Evolutionary conservation across 352 stramenopile species (phyloP).

Genomic region (Peronospora belbahrii): DNA sequence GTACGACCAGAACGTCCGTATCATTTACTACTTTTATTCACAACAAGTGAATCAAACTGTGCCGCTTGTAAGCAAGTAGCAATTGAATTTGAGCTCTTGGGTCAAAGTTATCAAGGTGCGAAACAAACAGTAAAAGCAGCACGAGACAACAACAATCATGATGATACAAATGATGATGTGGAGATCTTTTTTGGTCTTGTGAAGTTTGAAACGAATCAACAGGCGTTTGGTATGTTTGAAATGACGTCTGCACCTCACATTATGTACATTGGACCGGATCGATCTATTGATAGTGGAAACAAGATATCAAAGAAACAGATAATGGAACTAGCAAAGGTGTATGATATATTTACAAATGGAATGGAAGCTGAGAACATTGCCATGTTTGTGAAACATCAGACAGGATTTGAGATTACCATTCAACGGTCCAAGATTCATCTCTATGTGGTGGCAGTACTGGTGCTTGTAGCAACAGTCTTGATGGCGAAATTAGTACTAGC

Average conservation of each 20-base stretch:
- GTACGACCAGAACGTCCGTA: constrained; percentile 67
- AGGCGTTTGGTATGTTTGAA: constrained; percentile 63
- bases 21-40: constrained; percentile 75
- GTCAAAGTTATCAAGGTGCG: constrained; percentile 50
- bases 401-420: constrained; percentile 68
- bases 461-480: constrained; percentile 31
- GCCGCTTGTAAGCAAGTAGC: constrained; percentile 63
- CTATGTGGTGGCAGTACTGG: constrained; percentile 34
- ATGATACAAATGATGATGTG: constrained; percentile 67
- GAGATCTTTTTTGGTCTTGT: constrained; percentile 73
- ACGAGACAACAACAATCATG: no score
- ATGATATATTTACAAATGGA: constrained; percentile 73
- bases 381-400: constrained; percentile 73
- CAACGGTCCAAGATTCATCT: constrained; percentile 64
- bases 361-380: constrained; percentile 63
- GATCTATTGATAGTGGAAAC: constrained; percentile 42
- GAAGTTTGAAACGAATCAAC: constrained; percentile 68
- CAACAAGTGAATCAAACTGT: constrained; percentile 70
- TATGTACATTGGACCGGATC: constrained; percentile 64
- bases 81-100: constrained; percentile 59
- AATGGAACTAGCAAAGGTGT: constrained; percentile 47
- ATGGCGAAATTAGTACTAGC: constrained; percentile 50
- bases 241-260: constrained; percentile 76
- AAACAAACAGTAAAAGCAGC: constrained; percentile 70
- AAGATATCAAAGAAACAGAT: constrained; percentile 42